These are phyloP conservation scores for Tulasnella sp. DNA, from an alignment of 768 basidiomycete species.

Conservation along the genomic window DNA sequence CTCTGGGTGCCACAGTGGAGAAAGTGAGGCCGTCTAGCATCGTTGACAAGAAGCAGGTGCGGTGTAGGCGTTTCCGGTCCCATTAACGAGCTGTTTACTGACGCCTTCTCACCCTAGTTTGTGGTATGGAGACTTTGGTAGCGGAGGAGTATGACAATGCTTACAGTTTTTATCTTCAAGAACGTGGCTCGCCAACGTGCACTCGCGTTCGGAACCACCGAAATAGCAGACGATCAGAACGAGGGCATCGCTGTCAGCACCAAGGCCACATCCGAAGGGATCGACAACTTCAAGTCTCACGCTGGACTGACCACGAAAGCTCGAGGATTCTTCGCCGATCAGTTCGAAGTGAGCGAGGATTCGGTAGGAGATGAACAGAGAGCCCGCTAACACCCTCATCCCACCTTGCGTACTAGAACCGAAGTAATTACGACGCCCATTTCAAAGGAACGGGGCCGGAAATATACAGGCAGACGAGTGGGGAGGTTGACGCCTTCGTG, in stretches of 20 bases:
- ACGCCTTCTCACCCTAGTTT: slow-evolving; percentile 32
- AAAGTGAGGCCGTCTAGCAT: slow-evolving; percentile 90
- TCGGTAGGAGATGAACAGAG: background rate
- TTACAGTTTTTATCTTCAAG: slow-evolving; percentile 29
- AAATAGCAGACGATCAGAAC: slow-evolving; percentile 18
- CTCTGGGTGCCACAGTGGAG: slow-evolving; percentile 48
- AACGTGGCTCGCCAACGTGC: slow-evolving; percentile 82
- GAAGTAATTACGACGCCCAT: slow-evolving; percentile 83
- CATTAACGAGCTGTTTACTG: background rate
- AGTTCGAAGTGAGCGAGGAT: slow-evolving; percentile 57
- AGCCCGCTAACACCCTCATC: background rate
- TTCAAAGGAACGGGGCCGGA: slow-evolving; percentile 86
- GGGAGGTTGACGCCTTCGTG: slow-evolving; percentile 71
- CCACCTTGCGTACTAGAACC: slow-evolving; percentile 48
- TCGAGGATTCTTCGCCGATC: slow-evolving; percentile 88
- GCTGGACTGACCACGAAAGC: slow-evolving; percentile 27
- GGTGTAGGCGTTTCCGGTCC: background rate
- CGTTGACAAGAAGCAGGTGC: slow-evolving; percentile 88
- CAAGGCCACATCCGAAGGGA: slow-evolving; percentile 18
- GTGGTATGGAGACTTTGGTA: slow-evolving; percentile 44
- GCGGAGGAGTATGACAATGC: background rate
- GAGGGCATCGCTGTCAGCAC: background rate
- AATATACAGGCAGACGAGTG: slow-evolving; percentile 87
- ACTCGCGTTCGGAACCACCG: slow-evolving; percentile 48
- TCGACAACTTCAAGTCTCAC: slow-evolving; percentile 21